Evolutionary conservation across 2,329 filamentous ascomycete genomes (phyloP).

Genomic region (Colletotrichum phormii): DNA sequence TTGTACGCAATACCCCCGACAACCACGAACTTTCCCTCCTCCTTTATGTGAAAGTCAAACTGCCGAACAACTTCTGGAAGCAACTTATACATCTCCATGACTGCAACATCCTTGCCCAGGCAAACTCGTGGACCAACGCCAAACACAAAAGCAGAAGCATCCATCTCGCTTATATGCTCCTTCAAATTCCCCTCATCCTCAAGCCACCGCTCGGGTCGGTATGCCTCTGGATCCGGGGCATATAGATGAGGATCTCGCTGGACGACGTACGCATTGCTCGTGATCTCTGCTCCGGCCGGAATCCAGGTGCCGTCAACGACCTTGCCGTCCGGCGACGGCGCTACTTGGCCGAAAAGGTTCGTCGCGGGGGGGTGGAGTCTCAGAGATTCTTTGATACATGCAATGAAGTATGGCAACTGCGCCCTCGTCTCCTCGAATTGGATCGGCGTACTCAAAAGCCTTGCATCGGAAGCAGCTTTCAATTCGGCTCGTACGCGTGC

Average conservation of each 20-base stretch:
- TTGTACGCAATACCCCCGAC: constrained; percentile 4
- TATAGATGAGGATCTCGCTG: constrained; percentile 48
- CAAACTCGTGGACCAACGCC: constrained; percentile 19
- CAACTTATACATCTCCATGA: constrained; percentile 23
- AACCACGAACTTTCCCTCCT: constrained; percentile 1
- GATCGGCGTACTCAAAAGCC: not conserved
- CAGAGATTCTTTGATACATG: constrained; percentile 24
- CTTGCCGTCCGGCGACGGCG: constrained; percentile 8
- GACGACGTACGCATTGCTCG: constrained; percentile 47
- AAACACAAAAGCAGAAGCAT: constrained; percentile 4
- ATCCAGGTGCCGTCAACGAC: constrained; percentile 21
- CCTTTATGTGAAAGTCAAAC: constrained; percentile 9
- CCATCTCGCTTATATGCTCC: constrained; percentile 12
- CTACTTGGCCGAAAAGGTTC: constrained; percentile 9
- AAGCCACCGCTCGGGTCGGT: constrained; percentile 57
- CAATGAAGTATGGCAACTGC: constrained; percentile 20
- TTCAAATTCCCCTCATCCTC: constrained; percentile 36
- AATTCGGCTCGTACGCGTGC: constrained; percentile 8
- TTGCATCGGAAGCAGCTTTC: not conserved
- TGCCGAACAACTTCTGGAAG: constrained; percentile 16
- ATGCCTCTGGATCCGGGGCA: constrained; percentile 46
- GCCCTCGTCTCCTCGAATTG: constrained; percentile 22
- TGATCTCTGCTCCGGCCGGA: constrained; percentile 15
- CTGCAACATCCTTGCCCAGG: constrained; percentile 10
- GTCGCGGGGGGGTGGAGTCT: constrained; percentile 14